phyloP scores from a whole-genome alignment of 768 basidiomycete genomes.

The Mrakia hoshinonis region DNA sequence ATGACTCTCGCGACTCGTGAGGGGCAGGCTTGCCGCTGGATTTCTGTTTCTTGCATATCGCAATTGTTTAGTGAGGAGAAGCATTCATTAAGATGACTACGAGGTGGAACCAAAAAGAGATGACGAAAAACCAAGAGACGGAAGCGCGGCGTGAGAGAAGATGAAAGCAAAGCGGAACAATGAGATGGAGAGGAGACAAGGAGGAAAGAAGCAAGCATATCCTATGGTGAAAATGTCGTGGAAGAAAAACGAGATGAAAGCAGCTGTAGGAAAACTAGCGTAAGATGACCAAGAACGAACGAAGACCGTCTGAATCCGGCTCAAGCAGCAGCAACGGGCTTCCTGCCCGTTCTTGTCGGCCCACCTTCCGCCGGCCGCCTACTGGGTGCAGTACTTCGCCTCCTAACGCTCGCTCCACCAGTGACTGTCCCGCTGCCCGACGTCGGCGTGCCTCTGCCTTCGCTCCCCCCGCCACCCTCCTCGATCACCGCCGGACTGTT shows the following conservation, averaged over 20 bases:
- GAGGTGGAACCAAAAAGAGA: neutral
- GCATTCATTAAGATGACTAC: neutral
- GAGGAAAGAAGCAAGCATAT: neutral
- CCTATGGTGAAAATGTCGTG: neutral
- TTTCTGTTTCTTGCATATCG: no score
- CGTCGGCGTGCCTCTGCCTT: neutral
- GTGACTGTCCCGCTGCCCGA: neutral
- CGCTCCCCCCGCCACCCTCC: neutral
- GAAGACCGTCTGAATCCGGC: neutral
- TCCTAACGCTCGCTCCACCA: neutral
- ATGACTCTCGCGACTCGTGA: no score
- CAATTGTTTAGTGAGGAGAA: no score
- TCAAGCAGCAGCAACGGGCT: neutral
- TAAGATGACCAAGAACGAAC: neutral
- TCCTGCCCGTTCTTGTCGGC: neutral
- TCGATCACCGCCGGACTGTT: neutral
- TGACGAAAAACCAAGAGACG: neutral
- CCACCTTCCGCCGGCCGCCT: neutral
- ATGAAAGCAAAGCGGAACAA: neutral
- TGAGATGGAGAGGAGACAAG: neutral
- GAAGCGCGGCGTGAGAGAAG: neutral
- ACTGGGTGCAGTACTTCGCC: slow-evolving; percentile 8
- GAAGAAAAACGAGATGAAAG: neutral
- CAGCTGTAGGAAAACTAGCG: neutral
- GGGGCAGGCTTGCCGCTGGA: no score